Conservation (phyloP, 1,284 basidiomycete genomes). For the Apiotrichum sp. region DNA sequence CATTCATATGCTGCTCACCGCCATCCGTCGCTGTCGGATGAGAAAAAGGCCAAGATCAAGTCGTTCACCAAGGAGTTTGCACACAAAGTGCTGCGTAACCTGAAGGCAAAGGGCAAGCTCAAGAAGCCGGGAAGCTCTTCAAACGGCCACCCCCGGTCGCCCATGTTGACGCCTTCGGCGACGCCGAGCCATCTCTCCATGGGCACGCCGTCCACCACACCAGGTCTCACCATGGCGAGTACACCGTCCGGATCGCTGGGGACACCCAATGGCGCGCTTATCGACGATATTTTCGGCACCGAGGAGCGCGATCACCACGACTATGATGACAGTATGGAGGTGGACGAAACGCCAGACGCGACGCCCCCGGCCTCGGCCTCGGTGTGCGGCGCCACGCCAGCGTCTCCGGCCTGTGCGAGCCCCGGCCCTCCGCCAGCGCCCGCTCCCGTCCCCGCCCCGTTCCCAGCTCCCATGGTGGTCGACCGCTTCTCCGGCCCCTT, state of each 20-base stretch:
- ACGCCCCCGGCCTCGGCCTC: neutral
- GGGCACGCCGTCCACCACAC: constrained; percentile 4
- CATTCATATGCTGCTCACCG: constrained; percentile 63
- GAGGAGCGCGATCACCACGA: constrained; percentile 4
- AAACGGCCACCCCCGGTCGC: neutral
- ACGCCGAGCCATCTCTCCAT: neutral
- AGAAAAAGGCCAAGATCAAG: constrained; percentile 85
- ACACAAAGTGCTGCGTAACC: constrained; percentile 40
- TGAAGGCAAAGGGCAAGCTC: constrained; percentile 44
- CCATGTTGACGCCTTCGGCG: neutral
- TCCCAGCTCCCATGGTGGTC: constrained; percentile 6
- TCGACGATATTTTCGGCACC: constrained; percentile 20
- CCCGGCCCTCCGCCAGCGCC: neutral
- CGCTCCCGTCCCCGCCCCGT: neutral
- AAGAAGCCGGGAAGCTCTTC: neutral
- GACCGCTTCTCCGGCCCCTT: constrained; percentile 12
- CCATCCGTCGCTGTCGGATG: constrained; percentile 71
- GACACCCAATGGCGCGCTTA: constrained; percentile 6
- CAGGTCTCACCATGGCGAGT: neutral
- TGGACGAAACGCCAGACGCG: constrained; percentile 3
- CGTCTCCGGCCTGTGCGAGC: neutral
- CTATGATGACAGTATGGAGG: constrained; percentile 4
- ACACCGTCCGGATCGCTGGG: neutral
- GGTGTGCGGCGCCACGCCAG: constrained; percentile 1
- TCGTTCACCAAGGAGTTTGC: constrained; percentile 85